Percentiles rank a stretch among this genome's conserved stretches.
These are phyloP conservation scores for Lizanozyma gosingica DNA, from an alignment of 1,139 yeast species.

Conservation along the genomic window DNA sequence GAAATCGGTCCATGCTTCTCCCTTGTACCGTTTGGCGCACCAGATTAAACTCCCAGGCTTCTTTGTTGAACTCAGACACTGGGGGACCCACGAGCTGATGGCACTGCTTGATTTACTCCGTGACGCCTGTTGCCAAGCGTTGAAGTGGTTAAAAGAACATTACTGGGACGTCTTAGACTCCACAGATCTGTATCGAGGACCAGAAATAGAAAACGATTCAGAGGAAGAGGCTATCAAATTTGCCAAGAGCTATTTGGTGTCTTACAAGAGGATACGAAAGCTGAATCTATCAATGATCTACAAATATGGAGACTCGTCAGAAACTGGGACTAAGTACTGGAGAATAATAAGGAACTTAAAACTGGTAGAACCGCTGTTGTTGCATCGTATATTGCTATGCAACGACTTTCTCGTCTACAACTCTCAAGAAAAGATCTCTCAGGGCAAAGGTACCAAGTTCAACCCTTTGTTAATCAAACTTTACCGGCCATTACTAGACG, in stretches of 20 bases:
- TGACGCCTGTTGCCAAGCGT: slow-evolving; percentile 46
- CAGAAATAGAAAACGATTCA: slow-evolving; percentile 16
- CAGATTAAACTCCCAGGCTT: slow-evolving; percentile 62
- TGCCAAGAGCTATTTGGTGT: slow-evolving; percentile 16
- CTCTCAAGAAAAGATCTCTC: slow-evolving; percentile 7
- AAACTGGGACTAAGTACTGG: slow-evolving; percentile 33
- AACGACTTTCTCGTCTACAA: slow-evolving; percentile 22
- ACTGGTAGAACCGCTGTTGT: neutral
- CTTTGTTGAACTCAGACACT: slow-evolving; percentile 86
- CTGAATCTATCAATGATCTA: slow-evolving; percentile 28
- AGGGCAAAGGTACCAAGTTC: slow-evolving; percentile 15
- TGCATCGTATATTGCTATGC: slow-evolving; percentile 10
- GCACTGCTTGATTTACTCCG: slow-evolving; percentile 67
- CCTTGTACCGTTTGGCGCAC: slow-evolving; percentile 68
- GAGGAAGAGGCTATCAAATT: slow-evolving; percentile 11
- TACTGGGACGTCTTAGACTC: slow-evolving; percentile 55
- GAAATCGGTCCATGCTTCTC: slow-evolving; percentile 68
- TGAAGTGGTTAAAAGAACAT: slow-evolving; percentile 64
- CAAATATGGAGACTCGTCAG: slow-evolving; percentile 31
- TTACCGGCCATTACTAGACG: slow-evolving; percentile 25
- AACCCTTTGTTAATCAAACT: slow-evolving; percentile 21
- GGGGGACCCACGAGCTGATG: slow-evolving; percentile 81
- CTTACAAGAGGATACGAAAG: slow-evolving; percentile 35
- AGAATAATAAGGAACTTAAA: slow-evolving; percentile 17
- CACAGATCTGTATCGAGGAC: slow-evolving; percentile 9